These are phyloP conservation scores for Helotiales sp. DNA, from an alignment of 2,329 filamentous ascomycete genomes.

Conservation along the genomic window DNA sequence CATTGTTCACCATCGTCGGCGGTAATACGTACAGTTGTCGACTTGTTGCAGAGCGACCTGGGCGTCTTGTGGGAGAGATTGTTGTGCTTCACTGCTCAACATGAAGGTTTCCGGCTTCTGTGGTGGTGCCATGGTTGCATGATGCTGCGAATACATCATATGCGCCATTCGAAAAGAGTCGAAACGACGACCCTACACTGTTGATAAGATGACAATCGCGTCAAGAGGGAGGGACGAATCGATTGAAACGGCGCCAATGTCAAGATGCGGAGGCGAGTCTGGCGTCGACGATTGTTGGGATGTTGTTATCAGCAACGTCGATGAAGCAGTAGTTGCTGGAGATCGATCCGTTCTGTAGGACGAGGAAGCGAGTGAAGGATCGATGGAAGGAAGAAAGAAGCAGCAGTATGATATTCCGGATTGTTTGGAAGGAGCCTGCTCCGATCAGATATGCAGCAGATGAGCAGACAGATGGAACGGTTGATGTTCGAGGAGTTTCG, in stretches of 20 bases:
- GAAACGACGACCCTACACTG: constrained; percentile 35
- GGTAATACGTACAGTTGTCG: constrained; percentile 78
- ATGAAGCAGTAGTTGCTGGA: constrained; percentile 40
- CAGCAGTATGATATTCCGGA: constrained; percentile 10
- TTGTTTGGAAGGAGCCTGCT: constrained; percentile 41
- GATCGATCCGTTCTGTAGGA: constrained; percentile 14
- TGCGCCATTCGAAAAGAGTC: constrained; percentile 44
- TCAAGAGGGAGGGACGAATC: constrained; percentile 20
- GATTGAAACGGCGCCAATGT: constrained; percentile 40
- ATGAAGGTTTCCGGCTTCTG: constrained; percentile 99
- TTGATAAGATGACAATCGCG: constrained; percentile 31
- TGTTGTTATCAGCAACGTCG: constrained; percentile 36
- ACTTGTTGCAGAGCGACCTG: constrained; percentile 98
- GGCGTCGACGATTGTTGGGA: constrained; percentile 27
- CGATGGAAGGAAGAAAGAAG: background rate
- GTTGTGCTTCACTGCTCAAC: constrained; percentile 95
- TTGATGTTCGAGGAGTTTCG: constrained; percentile 44
- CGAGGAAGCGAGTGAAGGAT: constrained; percentile 11
- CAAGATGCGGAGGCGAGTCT: constrained; percentile 30
- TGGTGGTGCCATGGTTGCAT: constrained; percentile 84
- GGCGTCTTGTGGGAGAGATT: constrained; percentile 93
- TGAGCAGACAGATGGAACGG: constrained; percentile 43
- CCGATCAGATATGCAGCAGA: constrained; percentile 42
- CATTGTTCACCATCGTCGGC: constrained; percentile 22
- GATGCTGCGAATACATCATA: constrained; percentile 76